Evolutionary conservation across 129 eudicot genomes (phyloP).

Genomic region (Chrysanthemum lavandulifolium): DNA sequence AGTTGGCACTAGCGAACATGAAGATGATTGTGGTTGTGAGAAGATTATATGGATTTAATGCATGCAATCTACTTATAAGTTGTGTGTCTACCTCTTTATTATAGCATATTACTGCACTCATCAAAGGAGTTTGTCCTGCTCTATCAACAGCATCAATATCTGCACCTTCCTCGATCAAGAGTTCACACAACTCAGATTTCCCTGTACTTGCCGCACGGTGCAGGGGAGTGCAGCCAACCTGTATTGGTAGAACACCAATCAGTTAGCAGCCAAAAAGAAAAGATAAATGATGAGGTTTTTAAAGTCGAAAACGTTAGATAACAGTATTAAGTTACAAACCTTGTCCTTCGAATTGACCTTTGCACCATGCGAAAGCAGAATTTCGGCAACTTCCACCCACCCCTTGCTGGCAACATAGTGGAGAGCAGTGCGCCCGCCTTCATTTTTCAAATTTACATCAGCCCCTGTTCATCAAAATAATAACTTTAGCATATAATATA

Average conservation of each 20-base stretch:
- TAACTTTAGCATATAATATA: slow-evolving; percentile 18
- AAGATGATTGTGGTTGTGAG: not conserved
- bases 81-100: slow-evolving; percentile 57
- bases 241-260: slow-evolving; percentile 11
- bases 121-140: slow-evolving; percentile 89
- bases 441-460: slow-evolving; percentile 76
- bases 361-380: slow-evolving; percentile 75
- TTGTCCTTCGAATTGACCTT: slow-evolving; percentile 77
- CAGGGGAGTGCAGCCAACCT: slow-evolving; percentile 97
- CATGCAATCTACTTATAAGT: slow-evolving; percentile 6
- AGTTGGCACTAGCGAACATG: not conserved
- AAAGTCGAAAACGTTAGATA: not conserved
- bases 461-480: slow-evolving; percentile 57
- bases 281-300: not conserved
- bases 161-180: slow-evolving; percentile 95
- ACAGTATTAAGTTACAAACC: slow-evolving; percentile 38
- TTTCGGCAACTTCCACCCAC: slow-evolving; percentile 68
- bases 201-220: slow-evolving; percentile 99
- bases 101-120: slow-evolving; percentile 77
- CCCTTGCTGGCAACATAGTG: slow-evolving; percentile 99
- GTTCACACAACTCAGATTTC: slow-evolving; percentile 67
- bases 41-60: not conserved
- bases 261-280: not conserved
- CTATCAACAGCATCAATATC: slow-evolving; percentile 82
- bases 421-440: slow-evolving; percentile 94